Percentiles rank a stretch among this genome's conserved stretches.
Conservation (phyloP, 495 filamentous ascomycete genomes). For the Podospora pseudoanserina region DNA sequence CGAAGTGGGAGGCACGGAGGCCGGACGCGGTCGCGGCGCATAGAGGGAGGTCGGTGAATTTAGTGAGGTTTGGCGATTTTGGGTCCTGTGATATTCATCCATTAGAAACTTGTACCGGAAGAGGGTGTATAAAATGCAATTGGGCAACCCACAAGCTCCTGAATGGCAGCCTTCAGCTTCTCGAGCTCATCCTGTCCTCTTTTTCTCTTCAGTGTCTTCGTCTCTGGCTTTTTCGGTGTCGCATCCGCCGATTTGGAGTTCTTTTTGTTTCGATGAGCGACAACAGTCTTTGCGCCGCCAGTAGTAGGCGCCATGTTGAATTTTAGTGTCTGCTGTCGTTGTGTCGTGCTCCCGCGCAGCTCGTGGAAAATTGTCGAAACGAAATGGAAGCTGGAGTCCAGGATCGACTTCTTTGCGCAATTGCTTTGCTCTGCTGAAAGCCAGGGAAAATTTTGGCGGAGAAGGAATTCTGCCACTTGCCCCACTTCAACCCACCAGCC, state of each 20-base stretch:
- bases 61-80: slow-evolving; percentile 46
- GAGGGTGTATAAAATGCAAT: not conserved
- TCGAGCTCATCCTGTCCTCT: slow-evolving; percentile 53
- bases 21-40: slow-evolving; percentile 79
- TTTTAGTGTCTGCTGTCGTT: not conserved
- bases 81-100: slow-evolving; percentile 33
- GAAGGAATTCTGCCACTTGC: slow-evolving; percentile 33
- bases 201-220: slow-evolving; percentile 43
- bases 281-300: slow-evolving; percentile 17
- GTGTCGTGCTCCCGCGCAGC: not conserved
- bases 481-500: slow-evolving; percentile 12
- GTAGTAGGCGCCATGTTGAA: slow-evolving; percentile 22
- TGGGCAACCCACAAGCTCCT: slow-evolving; percentile 35
- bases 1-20: slow-evolving; percentile 82
- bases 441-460: slow-evolving; percentile 34
- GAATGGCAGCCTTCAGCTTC: slow-evolving; percentile 47
- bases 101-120: not conserved
- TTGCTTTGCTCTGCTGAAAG: not conserved
- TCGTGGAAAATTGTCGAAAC: not conserved
- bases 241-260: slow-evolving; percentile 6
- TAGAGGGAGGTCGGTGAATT: slow-evolving; percentile 79
- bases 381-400: slow-evolving; percentile 1
- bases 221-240: slow-evolving; percentile 31
- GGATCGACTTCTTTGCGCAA: not conserved
- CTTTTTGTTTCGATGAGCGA: slow-evolving; percentile 22